Conservation (phyloP, 441 rosid species). For the Lepidium campestre region DNA sequence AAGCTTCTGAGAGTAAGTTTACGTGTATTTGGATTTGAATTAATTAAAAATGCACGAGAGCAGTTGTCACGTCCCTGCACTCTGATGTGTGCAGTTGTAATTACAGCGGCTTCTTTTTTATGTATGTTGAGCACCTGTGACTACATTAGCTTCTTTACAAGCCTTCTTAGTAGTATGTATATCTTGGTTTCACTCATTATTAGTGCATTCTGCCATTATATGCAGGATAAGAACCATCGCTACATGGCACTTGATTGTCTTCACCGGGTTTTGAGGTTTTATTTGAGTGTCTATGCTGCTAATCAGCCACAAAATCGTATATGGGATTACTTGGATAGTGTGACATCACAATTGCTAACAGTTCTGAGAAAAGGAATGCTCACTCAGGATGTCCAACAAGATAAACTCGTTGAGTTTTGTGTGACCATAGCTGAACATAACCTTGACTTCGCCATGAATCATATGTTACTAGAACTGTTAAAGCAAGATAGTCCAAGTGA, state of each 20-base stretch:
- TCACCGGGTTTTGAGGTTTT: conserved; percentile 95
- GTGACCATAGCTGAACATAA: conserved; percentile 97
- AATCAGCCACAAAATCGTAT: conserved; percentile 87
- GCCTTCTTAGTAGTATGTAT: conserved; percentile 3
- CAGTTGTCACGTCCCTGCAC: not conserved
- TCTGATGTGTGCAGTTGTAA: conserved; percentile 1
- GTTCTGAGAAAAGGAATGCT: conserved; percentile 91
- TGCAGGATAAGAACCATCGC: conserved; percentile 97
- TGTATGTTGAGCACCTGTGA: conserved; percentile 7
- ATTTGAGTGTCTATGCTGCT: conserved; percentile 93
- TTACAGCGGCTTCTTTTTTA: not conserved
- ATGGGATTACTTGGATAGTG: conserved; percentile 99
- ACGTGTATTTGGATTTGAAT: not conserved
- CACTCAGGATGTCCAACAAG: conserved; percentile 97
- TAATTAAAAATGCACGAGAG: conserved; percentile 5
- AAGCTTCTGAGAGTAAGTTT: conserved; percentile 88
- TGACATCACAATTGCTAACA: conserved; percentile 92
- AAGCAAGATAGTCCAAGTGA: conserved; percentile 97
- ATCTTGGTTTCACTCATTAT: conserved; percentile 16
- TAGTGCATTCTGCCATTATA: not conserved
- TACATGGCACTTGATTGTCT: conserved; percentile 98
- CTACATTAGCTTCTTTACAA: conserved; percentile 2
- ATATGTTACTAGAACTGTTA: conserved; percentile 92
- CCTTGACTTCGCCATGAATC: conserved; percentile 99
- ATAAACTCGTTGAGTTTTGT: conserved; percentile 97